A percentile compares a stretch with the other conserved stretches of the same genome.
Conservation (phyloP, 1,139 yeast genomes). For the Yamadazyma blattariae region DNA sequence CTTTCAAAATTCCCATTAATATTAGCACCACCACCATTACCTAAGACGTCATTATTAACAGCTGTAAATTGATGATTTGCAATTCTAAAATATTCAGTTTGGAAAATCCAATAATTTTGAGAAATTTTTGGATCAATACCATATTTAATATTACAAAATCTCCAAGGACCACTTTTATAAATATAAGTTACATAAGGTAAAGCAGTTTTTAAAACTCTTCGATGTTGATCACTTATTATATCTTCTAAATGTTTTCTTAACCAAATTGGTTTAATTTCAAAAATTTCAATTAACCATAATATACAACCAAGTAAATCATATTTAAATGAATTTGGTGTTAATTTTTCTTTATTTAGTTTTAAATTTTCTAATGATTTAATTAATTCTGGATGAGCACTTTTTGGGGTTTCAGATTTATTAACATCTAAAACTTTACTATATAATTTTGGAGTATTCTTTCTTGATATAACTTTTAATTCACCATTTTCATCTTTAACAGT, state of each 20-base stretch:
- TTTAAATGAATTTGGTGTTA: constrained; percentile 27
- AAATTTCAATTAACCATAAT: constrained; percentile 49
- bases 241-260: constrained; percentile 71
- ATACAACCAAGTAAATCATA: constrained; percentile 46
- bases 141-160: constrained; percentile 77
- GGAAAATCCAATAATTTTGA: constrained; percentile 59
- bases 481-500: constrained; percentile 65
- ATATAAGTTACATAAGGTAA: constrained; percentile 81
- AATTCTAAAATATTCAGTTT: constrained; percentile 80
- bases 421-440: constrained; percentile 45
- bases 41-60: constrained; percentile 3
- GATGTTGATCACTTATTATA: constrained; percentile 51
- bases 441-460: constrained; percentile 38
- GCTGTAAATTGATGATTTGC: constrained; percentile 26
- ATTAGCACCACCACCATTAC: no score
- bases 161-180: constrained; percentile 91
- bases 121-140: constrained; percentile 76
- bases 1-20: constrained; percentile 6
- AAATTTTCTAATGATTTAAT: constrained; percentile 30
- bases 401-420: constrained; percentile 26
- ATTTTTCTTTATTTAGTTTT: constrained; percentile 7
- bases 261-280: constrained; percentile 81
- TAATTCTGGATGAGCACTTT: constrained; percentile 35
- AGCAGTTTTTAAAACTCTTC: constrained; percentile 63
- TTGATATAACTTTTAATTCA: constrained; percentile 39